Conservation (phyloP, 2,329 filamentous ascomycete genomes). For the Fusarium illudens region DNA sequence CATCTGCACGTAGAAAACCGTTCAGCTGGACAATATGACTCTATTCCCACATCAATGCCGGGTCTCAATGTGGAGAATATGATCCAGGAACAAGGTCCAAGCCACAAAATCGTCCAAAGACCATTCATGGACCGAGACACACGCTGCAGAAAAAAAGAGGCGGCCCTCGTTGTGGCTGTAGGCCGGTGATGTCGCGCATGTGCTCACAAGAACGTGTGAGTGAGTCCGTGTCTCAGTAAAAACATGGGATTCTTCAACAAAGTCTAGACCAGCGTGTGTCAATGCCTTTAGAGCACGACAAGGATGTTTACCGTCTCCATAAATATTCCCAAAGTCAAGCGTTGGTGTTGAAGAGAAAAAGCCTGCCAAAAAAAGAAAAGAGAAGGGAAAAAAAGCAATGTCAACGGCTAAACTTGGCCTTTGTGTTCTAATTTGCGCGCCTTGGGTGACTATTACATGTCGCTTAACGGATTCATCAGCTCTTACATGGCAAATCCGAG, state of each 20-base stretch:
- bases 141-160: not conserved
- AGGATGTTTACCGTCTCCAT: conserved; percentile 3
- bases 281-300: conserved; percentile 16
- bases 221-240: not conserved
- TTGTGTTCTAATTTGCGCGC: conserved; percentile 16
- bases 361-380: conserved; percentile 14
- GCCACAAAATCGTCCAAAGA: not conserved
- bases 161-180: not conserved
- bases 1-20: not conserved
- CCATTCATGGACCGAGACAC: not conserved
- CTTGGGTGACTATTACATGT: not conserved
- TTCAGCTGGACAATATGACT: not conserved
- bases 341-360: not conserved
- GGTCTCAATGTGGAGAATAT: conserved; percentile 2
- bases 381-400: conserved; percentile 13
- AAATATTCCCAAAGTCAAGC: not conserved
- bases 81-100: conserved; percentile 7
- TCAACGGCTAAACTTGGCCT: conserved; percentile 4
- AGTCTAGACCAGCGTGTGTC: conserved; percentile 12
- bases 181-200: not conserved
- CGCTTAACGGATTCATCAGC: conserved; percentile 1
- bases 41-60: conserved; percentile 8
- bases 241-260: not conserved
- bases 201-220: not conserved
- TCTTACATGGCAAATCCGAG: not conserved